Base-by-base conservation (phyloP, 2,329 filamentous ascomycete species). In the Cladosporium cucumerinum region DNA sequence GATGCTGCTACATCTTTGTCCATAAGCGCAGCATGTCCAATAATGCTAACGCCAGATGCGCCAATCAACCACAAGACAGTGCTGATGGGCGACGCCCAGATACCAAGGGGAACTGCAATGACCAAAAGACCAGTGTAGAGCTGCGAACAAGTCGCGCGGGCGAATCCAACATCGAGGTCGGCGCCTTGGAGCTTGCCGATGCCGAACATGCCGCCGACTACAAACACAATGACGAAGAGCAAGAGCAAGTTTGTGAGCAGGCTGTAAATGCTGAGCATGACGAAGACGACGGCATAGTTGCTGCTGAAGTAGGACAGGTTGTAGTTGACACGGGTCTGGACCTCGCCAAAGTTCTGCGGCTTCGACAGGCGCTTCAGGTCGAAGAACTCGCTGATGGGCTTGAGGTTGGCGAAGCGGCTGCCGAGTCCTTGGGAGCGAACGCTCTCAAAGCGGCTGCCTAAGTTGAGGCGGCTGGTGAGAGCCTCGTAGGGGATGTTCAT, bases 1-100 rank as follows among this genome's bases (percentile, higher is more conserved):
- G 93, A 93, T 93, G 96, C 94, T 89, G 98, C 95, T 84, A 98
- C 97, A 66, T 94, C 94, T 87, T 97, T 97, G 79, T 98, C 94
- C 90, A 98, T 89, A 78, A 98, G 87, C 69, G 93, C 86, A 72
- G 95, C 95, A 82, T 99, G 95, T 80, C 95, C 95, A 71, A 98
- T 83, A 72, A 98, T 96, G 77, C 89, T 91, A 78, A 97, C 92
- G 78, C 92, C 93, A 72, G 91, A 94, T 73, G 95, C 95, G 78
- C 95, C 95, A 76, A 98, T 92, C 77, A 99, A 86, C 95, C 95
- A 98, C 73, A 98, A 87, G 72, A 93, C 85, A 60, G 93, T 96
- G 74, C 85, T 79, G 78, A 98, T 88, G 67, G 92, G 92, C 69
- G 91, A 94, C 66, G 94, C 89, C 82, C 89, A 89, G 75, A 99